Percentiles rank a stretch among this genome's conserved stretches.
phyloP scores from a whole-genome alignment of 352 stramenopile genomes.

The Pythium brachiatum region DNA sequence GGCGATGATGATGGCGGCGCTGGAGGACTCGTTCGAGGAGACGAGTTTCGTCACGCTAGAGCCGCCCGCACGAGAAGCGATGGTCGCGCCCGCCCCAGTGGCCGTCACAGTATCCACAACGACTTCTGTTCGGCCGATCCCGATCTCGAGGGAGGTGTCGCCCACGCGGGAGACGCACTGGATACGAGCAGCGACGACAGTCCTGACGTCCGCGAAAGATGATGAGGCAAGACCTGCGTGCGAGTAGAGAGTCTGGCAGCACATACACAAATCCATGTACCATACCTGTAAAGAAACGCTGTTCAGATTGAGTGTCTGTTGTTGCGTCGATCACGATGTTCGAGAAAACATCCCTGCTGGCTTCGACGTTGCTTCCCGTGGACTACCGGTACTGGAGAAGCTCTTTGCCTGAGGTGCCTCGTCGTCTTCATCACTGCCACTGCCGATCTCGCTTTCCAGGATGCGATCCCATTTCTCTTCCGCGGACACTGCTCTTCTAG shows the following conservation, averaged over 20 bases:
- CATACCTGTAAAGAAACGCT: neutral
- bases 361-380: neutral
- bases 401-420: neutral
- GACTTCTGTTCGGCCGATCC: neutral
- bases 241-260: conserved; percentile 4
- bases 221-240: conserved; percentile 26
- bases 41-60: conserved; percentile 65
- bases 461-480: conserved; percentile 82
- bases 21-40: conserved; percentile 68
- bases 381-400: neutral
- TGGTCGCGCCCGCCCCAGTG: conserved; percentile 41
- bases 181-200: conserved; percentile 5
- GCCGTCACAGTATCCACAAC: neutral
- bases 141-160: neutral
- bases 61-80: conserved; percentile 32
- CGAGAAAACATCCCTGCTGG: neutral
- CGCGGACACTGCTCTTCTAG: conserved; percentile 22
- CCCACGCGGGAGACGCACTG: neutral
- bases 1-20: conserved; percentile 47
- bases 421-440: conserved; percentile 19
- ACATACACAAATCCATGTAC: neutral
- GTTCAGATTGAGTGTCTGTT: neutral
- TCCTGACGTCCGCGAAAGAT: conserved; percentile 19
- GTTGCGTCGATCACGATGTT: neutral
- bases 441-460: conserved; percentile 38